These are phyloP conservation scores for Apiospora rasikravindrae DNA, from an alignment of 2,329 filamentous ascomycete genomes.

Conservation along the genomic window DNA sequence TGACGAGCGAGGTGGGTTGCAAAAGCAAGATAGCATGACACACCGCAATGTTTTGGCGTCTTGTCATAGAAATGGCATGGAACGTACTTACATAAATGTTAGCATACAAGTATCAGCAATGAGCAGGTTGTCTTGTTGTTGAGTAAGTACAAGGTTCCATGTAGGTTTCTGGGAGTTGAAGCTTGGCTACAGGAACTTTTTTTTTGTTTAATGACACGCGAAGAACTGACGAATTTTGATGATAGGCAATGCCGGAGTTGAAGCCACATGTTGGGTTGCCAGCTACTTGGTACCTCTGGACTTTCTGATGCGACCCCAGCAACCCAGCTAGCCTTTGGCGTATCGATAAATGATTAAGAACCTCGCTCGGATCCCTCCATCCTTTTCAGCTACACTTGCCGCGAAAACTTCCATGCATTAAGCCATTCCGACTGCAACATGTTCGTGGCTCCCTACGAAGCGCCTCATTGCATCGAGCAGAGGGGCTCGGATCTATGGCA, in stretches of 20 bases:
- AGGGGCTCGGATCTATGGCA: not conserved
- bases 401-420: not conserved
- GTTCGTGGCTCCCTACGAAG: not conserved
- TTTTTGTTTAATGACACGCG: not conserved
- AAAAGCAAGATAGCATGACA: conserved; percentile 9
- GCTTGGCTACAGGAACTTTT: not conserved
- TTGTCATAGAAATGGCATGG: not conserved
- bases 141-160: not conserved
- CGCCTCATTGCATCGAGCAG: not conserved
- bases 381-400: not conserved
- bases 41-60: conserved; percentile 1
- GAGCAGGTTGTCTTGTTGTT: not conserved
- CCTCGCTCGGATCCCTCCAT: not conserved
- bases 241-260: not conserved
- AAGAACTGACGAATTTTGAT: not conserved
- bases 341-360: conserved; percentile 8
- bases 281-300: not conserved
- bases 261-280: not conserved
- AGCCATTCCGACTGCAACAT: not conserved
- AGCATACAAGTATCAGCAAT: not conserved
- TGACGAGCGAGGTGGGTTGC: conserved; percentile 8
- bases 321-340: not conserved
- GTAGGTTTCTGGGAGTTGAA: not conserved
- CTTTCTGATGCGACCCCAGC: not conserved
- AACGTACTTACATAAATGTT: conserved; percentile 15